Base-by-base conservation (phyloP, 164 flowering plant genomes). In the Vitis rupestris region DNA sequence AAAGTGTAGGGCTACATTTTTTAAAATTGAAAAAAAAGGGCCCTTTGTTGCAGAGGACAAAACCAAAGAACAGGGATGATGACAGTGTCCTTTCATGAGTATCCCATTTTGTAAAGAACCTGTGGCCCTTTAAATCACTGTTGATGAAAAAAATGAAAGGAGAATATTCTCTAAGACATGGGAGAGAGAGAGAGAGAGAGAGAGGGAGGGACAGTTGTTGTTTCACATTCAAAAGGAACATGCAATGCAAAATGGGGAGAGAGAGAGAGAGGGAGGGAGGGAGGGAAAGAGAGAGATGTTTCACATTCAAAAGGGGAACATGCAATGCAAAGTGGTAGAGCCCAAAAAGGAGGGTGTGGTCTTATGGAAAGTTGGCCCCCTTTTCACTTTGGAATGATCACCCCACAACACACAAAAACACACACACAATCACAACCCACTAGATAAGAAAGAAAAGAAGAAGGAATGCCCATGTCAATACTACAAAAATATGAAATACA, bases 381-480 rank as follows among this genome's bases (percentile, higher is more conserved):
- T 77, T 82, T 75, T 70, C 68, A 64, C 78, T 73, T 79, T 72
- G 79, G 73, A 82, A 79, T 77, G 73, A 74, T 76, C 74, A 31
- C 65, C 74, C 62, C 74, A 67, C 69, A 37, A 37, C 44, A 37
- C 44, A 37, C 44, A 37, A 37, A 37, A 37, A 37, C 44, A 37
- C 44, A 37, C 44, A 37, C 4, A 37, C 44, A 37, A 37, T 37
- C 44, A 37, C 44, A 70, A 8, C 64, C 71, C 81, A 78, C 78
- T 71, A 71, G n/a, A 19, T 16, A 47, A 3, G n/a, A 15, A 3
- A 30, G 11, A 10, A 48, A 63, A 64, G 64, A 57, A 23, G 50
- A 50, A 6, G 58, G 50, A 58, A 59, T 13, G 14, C 15, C 53
- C 52, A 54, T 51, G 54, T 51, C 70, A 78, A 63, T 16, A 64